Evolutionary conservation across 768 basidiomycete species (phyloP), one percentile per base, ranked within the genome.

Genomic region (Stropharia rugosoannulata): DNA sequence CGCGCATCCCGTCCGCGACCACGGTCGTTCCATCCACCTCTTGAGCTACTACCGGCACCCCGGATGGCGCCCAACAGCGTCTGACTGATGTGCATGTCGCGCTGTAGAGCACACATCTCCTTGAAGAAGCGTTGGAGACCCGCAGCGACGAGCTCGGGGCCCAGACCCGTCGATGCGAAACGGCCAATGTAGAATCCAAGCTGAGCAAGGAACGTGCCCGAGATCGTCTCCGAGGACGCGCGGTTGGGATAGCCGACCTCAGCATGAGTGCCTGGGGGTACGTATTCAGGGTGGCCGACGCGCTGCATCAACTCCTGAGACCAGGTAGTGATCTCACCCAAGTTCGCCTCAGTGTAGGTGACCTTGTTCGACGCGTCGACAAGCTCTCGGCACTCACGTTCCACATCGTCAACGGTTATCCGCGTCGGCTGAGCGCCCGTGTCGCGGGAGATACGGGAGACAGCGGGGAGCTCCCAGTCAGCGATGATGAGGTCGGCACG

Each of bases 391-490:
- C 56, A 44, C 44, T 66, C 59, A 25, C 39, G 37, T 48, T 57
- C 51, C 39, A 62, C 18, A 2, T 84, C 79, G 18, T 70, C 71
- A 37, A 74, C 67, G 0, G 83, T 73, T 13, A 89, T 66, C 4
- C 81, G 74, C 64, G 86, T 84, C 51, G 82, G 74, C 65, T 87
- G 83, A 49, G 97, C 74, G 0, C 93, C 89, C 38, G 96, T 79
- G 42, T 81, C 77, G 12, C 75, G 75, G 46, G 95, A 74, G 59
- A 84, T 75, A 72, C 78, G 78, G 10, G 76, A 75, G 57, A 88
- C 72, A 67, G 87, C 95, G 13, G 79, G 81, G 37, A 78, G 69
- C 66, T 98, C 95, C 81, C 87, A 93, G 12, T 48, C 36, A 29
- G 37, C 27, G 4, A 55, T 19, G 22, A 55, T n/a, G 90, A 88